A percentile compares a stretch with the other conserved stretches of the same genome.
phyloP scores from a whole-genome alignment of 2,329 filamentous ascomycete genomes.

The Hypoxylon sp. region DNA sequence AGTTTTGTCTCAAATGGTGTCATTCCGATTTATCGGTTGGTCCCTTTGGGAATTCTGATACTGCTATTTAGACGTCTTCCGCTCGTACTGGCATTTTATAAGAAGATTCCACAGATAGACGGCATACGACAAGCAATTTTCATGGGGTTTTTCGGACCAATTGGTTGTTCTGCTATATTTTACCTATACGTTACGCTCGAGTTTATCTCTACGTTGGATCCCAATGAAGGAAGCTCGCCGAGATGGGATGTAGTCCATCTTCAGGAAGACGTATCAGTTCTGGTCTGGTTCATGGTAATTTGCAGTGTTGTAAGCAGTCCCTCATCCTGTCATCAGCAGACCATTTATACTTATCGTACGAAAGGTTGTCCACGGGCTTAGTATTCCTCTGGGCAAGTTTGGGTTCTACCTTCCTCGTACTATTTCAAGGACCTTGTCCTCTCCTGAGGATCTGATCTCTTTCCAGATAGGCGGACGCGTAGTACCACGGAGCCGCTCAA shows the following conservation, averaged over 20 bases:
- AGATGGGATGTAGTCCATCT: constrained; percentile 77
- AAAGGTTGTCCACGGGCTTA: constrained; percentile 84
- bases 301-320: constrained; percentile 81
- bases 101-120: constrained; percentile 84
- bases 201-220: constrained; percentile 73
- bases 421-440: constrained; percentile 68
- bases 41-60: constrained; percentile 81
- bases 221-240: constrained; percentile 68
- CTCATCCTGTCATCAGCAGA: constrained; percentile 22
- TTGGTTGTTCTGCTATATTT: constrained; percentile 91
- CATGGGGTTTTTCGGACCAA: constrained; percentile 93
- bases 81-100: constrained; percentile 80
- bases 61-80: constrained; percentile 84
- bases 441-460: constrained; percentile 44
- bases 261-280: constrained; percentile 75
- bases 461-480: constrained; percentile 42
- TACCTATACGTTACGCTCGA: constrained; percentile 87
- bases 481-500: constrained; percentile 44
- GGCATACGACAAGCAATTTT: constrained; percentile 82
- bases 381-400: constrained; percentile 81
- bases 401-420: constrained; percentile 75
- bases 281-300: constrained; percentile 89
- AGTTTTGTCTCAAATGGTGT: constrained; percentile 76
- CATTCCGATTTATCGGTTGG: constrained; percentile 80
- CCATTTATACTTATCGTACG: constrained; percentile 31